These are phyloP conservation scores for Solanum corneliomulleri DNA, from an alignment of 257 asterid genomes.

Conservation along the genomic window DNA sequence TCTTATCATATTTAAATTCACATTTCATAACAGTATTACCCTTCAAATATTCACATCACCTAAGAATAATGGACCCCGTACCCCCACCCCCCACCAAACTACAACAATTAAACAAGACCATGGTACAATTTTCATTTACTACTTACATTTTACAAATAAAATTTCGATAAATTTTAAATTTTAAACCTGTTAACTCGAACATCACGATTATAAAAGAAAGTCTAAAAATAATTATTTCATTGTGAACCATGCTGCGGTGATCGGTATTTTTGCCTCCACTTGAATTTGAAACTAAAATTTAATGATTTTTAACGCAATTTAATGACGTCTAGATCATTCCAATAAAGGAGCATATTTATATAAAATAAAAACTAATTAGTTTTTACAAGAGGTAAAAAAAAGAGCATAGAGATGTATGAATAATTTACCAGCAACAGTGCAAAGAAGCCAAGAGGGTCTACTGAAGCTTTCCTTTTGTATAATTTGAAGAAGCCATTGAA, in stretches of 20 bases:
- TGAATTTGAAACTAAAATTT: neutral
- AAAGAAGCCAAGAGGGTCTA: conserved; percentile 93
- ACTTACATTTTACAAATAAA: too few species aligned
- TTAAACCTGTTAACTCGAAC: neutral
- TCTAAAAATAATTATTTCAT: too few species aligned
- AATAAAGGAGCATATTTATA: neutral
- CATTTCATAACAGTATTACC: conserved; percentile 7
- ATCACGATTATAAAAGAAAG: neutral
- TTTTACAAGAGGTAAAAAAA: neutral
- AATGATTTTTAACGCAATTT: neutral
- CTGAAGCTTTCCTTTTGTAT: conserved; percentile 34
- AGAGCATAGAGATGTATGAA: neutral
- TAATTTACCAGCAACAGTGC: conserved; percentile 65
- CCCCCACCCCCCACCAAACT: neutral
- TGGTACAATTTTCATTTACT: neutral
- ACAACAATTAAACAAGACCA: neutral
- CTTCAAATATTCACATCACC: neutral
- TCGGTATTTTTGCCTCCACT: neutral
- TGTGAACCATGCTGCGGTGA: neutral
- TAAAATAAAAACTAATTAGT: neutral
- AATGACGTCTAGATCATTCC: neutral
- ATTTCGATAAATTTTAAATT: neutral
- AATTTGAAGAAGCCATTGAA: conserved; percentile 11
- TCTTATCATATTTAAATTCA: conserved; percentile 12
- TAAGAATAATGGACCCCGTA: neutral